Evolutionary conservation across 108 stramenopile genomes (phyloP), one percentile per base, ranked within the genome.

Genomic region (Nannochloropsis gaditana): DNA sequence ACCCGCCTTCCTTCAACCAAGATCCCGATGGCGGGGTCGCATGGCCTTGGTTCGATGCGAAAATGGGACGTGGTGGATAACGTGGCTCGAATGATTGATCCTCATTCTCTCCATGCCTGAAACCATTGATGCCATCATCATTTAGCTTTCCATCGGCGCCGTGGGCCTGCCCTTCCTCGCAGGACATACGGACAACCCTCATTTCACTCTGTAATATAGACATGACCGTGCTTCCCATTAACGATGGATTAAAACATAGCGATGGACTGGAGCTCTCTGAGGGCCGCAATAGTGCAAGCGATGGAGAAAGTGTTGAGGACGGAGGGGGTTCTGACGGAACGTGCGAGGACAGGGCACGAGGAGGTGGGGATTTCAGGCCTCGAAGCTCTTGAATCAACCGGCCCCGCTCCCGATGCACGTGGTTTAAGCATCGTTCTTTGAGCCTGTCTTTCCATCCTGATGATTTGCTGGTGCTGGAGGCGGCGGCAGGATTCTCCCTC

Each of bases 131-230:
- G 31, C 31, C 31, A 31, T 31, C 31, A 31, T 31, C 31, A 31
- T 31, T 31, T 31, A 31, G 5, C 2, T 73, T 3, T 73, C 59
- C 59, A 73, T 73, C 59, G 59, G 15, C 8, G 19, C 59, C 59
- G 6, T n/a, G 19, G 15, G 59, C 59, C 59, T 73, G 19, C 59
- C 59, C 2, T 73, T 73, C 59, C 2, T n/a, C 59, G 15, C n/a
- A n/a, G n/a, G 59, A n/a, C n/a, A 15, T 15, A 73, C 59, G 15
- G 59, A 15, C 59, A 15, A n/a, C 59, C n/a, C 59, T 15, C 59
- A 73, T 73, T n/a, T 73, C 59, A n/a, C n/a, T n/a, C n/a, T 73
- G 59, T n/a, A 73, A 73, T n/a, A 73, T 73, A n/a, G 59, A 73
- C 59, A 73, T 73, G 59, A 73, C 59, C 19, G 59, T n/a, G n/a